These are phyloP conservation scores for Phyllostachys edulis DNA, from an alignment of 176 grass and related monocot species.

Conservation along the genomic window DNA sequence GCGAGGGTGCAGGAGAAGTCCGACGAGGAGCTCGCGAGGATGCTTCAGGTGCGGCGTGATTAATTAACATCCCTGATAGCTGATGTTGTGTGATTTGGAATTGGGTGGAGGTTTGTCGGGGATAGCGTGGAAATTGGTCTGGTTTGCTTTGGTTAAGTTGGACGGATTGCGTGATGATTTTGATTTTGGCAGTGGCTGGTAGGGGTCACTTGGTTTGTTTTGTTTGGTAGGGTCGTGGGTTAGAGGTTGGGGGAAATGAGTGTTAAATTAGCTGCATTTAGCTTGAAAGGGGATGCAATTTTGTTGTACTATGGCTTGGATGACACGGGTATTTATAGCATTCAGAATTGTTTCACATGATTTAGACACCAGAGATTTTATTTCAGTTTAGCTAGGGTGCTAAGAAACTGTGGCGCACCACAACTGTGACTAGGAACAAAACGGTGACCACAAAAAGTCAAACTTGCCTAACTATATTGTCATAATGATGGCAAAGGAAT, in stretches of 20 bases:
- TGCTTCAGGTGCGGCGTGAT: conserved; percentile 50
- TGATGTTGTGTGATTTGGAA: not conserved
- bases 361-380: not conserved
- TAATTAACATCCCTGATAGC: not conserved
- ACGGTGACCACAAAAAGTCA: not conserved
- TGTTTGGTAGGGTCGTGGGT: not conserved
- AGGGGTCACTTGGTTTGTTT: conserved; percentile 1
- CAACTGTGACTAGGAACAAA: not conserved
- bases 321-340: not conserved
- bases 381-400: not conserved
- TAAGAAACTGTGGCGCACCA: not conserved
- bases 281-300: not conserved
- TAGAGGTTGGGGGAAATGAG: not conserved
- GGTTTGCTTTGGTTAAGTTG: not conserved
- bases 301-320: conserved; percentile 9
- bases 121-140: not conserved
- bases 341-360: not conserved
- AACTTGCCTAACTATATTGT: not conserved
- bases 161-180: not conserved
- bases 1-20: conserved; percentile 44
- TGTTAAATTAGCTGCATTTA: conserved; percentile 1
- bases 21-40: conserved; percentile 73
- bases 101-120: not conserved
- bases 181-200: not conserved
- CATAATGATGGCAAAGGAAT: too few species aligned